phyloP scores from a whole-genome alignment of 2,329 filamentous ascomycete genomes.

The Ophiocordyceps camponoti-rufipedis region DNA sequence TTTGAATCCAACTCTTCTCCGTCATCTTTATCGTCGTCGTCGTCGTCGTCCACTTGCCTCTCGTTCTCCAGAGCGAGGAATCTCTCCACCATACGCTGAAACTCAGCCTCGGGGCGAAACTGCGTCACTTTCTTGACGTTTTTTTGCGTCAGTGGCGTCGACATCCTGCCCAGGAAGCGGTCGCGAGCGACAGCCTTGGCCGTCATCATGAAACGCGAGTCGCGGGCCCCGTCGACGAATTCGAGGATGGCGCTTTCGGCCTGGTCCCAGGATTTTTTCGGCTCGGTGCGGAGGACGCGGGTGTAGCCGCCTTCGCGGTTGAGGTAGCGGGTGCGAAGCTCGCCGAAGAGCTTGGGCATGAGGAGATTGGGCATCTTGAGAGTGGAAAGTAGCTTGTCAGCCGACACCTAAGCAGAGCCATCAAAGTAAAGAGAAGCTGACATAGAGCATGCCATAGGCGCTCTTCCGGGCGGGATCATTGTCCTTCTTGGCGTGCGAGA shows the following conservation, averaged over 20 bases:
- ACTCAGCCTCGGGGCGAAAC: constrained; percentile 46
- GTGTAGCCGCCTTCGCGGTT: constrained; percentile 81
- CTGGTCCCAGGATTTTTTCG: constrained; percentile 67
- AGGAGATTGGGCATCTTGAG: constrained; percentile 46
- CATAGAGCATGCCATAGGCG: constrained; percentile 72
- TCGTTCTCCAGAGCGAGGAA: constrained; percentile 10
- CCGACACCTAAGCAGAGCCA: neutral
- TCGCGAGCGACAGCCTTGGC: constrained; percentile 63
- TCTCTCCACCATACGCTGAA: constrained; percentile 44
- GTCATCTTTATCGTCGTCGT: neutral
- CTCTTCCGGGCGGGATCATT: constrained; percentile 61
- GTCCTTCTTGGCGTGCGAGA: constrained; percentile 85
- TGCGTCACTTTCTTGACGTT: constrained; percentile 81
- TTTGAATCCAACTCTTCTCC: neutral
- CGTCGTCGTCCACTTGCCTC: neutral
- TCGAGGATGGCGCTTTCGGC: constrained; percentile 81
- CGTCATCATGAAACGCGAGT: constrained; percentile 89
- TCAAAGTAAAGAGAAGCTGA: constrained; percentile 24
- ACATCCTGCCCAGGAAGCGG: constrained; percentile 30
- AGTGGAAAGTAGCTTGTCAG: neutral
- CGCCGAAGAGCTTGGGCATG: constrained; percentile 75
- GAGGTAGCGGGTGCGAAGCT: constrained; percentile 62
- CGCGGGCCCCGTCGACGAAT: constrained; percentile 82
- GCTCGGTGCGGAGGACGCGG: constrained; percentile 80
- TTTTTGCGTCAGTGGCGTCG: constrained; percentile 53